Conservation (phyloP, 2,329 filamentous ascomycete species). For the Falciphora oryzae region DNA sequence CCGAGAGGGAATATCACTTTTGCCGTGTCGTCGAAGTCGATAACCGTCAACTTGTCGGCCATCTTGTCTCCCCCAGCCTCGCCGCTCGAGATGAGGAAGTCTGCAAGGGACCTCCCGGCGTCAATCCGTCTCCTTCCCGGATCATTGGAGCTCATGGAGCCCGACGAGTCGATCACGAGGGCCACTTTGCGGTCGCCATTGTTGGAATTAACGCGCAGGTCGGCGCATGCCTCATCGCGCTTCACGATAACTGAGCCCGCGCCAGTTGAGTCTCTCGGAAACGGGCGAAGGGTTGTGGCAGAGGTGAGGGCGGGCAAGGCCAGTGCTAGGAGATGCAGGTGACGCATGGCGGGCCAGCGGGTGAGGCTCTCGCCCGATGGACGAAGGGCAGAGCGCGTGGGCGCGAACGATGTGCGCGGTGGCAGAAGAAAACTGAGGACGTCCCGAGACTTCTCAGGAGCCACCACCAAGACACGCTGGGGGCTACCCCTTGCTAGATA, state of each 20-base stretch:
- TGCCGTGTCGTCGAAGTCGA: constrained; percentile 17
- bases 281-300: neutral
- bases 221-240: constrained; percentile 6
- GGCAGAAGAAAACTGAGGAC: neutral
- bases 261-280: neutral
- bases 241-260: constrained; percentile 10
- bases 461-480: too few relatives aligned
- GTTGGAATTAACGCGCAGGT: constrained; percentile 14
- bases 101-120: constrained; percentile 18
- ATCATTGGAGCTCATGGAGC: constrained; percentile 18
- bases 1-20: constrained; percentile 14
- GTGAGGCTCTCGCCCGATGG: neutral
- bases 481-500: neutral
- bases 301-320: neutral
- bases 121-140: constrained; percentile 17
- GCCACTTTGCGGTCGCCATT: constrained; percentile 21
- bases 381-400: neutral
- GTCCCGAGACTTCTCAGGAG: neutral
- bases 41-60: constrained; percentile 19
- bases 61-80: constrained; percentile 15
- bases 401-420: neutral
- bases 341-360: neutral
- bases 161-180: constrained; percentile 21
- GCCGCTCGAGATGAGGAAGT: constrained; percentile 18
- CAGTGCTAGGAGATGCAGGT: neutral